A percentile compares a stretch with the other conserved stretches of the same genome.
These are phyloP conservation scores for Penicillium flavigenum DNA, from an alignment of 495 filamentous ascomycete genomes.

Conservation along the genomic window DNA sequence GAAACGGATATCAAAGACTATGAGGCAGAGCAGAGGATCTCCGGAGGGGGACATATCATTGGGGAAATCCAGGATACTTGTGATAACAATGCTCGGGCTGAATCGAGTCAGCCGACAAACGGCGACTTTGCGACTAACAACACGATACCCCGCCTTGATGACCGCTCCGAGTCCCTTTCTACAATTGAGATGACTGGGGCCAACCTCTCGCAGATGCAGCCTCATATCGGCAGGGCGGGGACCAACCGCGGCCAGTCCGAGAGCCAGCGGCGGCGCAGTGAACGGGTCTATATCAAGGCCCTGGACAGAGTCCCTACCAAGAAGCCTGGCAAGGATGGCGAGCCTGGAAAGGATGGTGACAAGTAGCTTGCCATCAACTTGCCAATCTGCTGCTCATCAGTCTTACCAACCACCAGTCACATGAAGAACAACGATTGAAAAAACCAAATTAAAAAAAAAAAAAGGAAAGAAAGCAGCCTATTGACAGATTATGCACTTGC, in stretches of 20 bases:
- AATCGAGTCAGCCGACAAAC: background rate
- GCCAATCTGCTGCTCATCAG: background rate
- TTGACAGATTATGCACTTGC: background rate
- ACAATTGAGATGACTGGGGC: background rate
- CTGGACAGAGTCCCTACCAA: slow-evolving; percentile 5
- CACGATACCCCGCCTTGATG: background rate
- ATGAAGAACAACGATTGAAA: background rate
- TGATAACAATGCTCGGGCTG: background rate
- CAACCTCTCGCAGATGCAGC: background rate
- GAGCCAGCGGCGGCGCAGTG: slow-evolving; percentile 15
- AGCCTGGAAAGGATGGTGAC: background rate
- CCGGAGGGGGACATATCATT: background rate
- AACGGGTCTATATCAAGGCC: slow-evolving; percentile 5
- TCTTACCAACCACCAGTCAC: background rate
- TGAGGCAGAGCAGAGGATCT: background rate
- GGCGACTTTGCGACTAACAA: too few species aligned
- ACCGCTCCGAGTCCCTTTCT: background rate
- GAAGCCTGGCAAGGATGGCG: slow-evolving; percentile 3
- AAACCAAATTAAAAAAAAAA: background rate
- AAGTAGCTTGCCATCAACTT: background rate
- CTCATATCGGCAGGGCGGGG: slow-evolving; percentile 6
- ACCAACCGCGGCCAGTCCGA: slow-evolving; percentile 14
- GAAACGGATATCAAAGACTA: background rate
- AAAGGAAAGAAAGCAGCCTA: background rate
- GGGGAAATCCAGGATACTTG: background rate